A percentile compares a stretch with the other conserved stretches of the same genome.
phyloP scores from a whole-genome alignment of 2,329 filamentous ascomycete species.

The Hypoxylon sp. region DNA sequence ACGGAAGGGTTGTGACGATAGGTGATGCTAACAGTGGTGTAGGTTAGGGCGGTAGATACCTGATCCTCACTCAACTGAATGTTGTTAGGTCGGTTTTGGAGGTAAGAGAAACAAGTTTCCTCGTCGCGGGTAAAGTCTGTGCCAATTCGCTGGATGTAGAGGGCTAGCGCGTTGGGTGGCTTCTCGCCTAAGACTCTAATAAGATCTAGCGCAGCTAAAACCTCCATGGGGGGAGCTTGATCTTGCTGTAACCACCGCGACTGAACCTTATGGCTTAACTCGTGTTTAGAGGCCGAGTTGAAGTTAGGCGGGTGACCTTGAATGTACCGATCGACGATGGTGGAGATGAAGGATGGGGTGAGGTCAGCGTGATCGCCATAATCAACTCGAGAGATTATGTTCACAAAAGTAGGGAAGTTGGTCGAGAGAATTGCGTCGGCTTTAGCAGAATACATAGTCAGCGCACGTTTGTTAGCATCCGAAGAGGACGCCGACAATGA shows the following conservation, averaged over 20 bases:
- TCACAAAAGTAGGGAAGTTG: conserved; percentile 79
- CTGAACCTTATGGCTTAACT: conserved; percentile 71
- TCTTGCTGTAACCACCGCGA: conserved; percentile 73
- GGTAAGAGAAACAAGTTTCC: conserved; percentile 67
- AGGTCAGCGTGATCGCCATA: conserved; percentile 72
- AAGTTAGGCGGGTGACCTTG: conserved; percentile 88
- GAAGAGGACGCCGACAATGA: conserved; percentile 24
- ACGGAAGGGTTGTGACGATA: conserved; percentile 61
- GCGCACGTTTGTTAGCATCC: conserved; percentile 43
- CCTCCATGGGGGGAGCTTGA: conserved; percentile 71
- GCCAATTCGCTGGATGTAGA: conserved; percentile 78
- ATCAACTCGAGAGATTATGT: conserved; percentile 73
- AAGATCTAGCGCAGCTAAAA: conserved; percentile 75
- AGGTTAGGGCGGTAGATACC: conserved; percentile 80
- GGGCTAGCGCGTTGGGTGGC: conserved; percentile 64
- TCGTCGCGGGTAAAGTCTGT: conserved; percentile 77
- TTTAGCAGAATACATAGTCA: conserved; percentile 49
- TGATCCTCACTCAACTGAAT: conserved; percentile 81
- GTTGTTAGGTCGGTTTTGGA: conserved; percentile 61
- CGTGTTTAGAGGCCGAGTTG: conserved; percentile 76
- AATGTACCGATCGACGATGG: conserved; percentile 85
- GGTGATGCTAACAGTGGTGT: conserved; percentile 66
- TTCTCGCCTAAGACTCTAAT: conserved; percentile 70
- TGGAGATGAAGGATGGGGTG: conserved; percentile 74
- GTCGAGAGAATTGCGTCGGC: conserved; percentile 90